A percentile compares a stretch with the other conserved stretches of the same genome.
Conservation (phyloP, 2,329 filamentous ascomycete genomes). For the Alternaria angustiovoidea region DNA sequence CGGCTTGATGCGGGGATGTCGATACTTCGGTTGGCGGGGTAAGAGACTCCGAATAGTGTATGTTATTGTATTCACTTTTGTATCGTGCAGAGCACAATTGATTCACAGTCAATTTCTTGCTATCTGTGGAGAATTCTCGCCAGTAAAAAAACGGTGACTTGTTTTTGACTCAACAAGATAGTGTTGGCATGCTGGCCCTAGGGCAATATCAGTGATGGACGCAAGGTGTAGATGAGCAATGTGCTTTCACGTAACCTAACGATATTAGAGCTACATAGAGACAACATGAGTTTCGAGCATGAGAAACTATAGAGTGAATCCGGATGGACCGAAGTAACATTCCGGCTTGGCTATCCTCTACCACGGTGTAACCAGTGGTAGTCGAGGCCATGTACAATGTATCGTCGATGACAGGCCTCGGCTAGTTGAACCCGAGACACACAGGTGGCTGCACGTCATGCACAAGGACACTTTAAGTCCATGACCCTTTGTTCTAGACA, state of each 20-base stretch:
- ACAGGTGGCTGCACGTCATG: constrained; percentile 11
- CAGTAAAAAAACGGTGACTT: not conserved
- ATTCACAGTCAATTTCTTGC: not conserved
- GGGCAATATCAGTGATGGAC: not conserved
- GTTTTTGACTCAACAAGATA: not conserved
- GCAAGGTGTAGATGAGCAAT: not conserved
- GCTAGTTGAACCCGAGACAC: not conserved
- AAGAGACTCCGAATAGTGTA: constrained; percentile 7
- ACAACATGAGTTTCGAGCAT: not conserved
- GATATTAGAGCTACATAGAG: not conserved
- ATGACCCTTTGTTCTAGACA: constrained; percentile 10
- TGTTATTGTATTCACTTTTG: not conserved
- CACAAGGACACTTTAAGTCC: constrained; percentile 10
- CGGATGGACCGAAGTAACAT: not conserved
- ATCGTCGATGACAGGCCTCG: constrained; percentile 13
- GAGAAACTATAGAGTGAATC: not conserved
- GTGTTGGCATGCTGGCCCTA: not conserved
- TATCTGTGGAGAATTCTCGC: not conserved
- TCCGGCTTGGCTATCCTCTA: not conserved
- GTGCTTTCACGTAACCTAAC: not conserved
- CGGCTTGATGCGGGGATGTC: constrained; percentile 1
- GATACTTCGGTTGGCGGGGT: constrained; percentile 11
- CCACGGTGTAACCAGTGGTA: not conserved
- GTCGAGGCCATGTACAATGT: not conserved
- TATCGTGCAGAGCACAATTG: not conserved